Percentiles rank a stretch among this genome's conserved stretches.
phyloP scores from a whole-genome alignment of 2,329 filamentous ascomycete species.

The Hyphodiscus sp. region DNA sequence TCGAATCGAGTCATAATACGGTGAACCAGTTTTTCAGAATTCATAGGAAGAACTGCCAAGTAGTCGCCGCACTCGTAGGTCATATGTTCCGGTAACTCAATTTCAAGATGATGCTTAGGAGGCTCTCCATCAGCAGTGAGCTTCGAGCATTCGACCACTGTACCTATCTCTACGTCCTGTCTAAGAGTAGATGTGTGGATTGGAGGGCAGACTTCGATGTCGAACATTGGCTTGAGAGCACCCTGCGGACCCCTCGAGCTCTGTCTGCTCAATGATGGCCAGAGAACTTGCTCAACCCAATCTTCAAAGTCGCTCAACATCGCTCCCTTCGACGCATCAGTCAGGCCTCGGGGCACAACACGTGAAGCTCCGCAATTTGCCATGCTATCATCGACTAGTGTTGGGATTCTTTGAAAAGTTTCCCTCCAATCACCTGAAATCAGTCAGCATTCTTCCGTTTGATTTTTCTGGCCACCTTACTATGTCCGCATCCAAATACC shows the following conservation, averaged over 20 bases:
- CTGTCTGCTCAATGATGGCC: background rate
- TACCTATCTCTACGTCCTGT: background rate
- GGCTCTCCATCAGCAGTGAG: background rate
- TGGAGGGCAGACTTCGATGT: too few relatives aligned
- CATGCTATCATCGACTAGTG: background rate
- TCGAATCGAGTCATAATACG: too few relatives aligned
- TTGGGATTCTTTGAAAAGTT: background rate
- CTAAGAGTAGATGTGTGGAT: too few relatives aligned
- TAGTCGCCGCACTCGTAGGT: too few relatives aligned
- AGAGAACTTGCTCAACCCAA: background rate
- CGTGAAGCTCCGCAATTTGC: background rate
- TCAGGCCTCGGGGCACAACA: background rate
- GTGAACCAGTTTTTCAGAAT: too few relatives aligned
- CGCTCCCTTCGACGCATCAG: background rate
- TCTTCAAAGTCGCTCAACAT: background rate
- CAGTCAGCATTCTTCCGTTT: conserved; percentile 27
- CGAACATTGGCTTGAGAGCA: too few relatives aligned
- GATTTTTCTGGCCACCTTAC: conserved; percentile 4
- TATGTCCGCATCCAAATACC: conserved; percentile 63
- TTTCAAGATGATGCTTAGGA: too few relatives aligned
- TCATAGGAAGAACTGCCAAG: too few relatives aligned
- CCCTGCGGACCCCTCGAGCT: too few relatives aligned
- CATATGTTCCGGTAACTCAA: too few relatives aligned
- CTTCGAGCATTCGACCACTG: background rate
- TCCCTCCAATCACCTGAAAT: background rate